These are phyloP conservation scores for Drechslera avenae DNA, from an alignment of 2,329 filamentous ascomycete genomes.

Conservation along the genomic window DNA sequence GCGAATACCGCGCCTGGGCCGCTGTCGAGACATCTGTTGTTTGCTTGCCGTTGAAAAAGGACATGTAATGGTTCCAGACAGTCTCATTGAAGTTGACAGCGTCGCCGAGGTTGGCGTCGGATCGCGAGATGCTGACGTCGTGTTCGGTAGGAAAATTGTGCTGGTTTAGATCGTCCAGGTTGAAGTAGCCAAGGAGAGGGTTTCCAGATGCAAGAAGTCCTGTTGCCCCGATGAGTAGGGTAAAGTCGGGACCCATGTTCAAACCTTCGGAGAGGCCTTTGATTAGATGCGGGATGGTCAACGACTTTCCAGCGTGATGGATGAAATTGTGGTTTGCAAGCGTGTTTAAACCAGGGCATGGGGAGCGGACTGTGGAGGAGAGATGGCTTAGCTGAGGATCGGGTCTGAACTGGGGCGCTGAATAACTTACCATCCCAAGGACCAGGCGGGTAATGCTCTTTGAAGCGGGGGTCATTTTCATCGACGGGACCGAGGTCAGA, in stretches of 20 bases:
- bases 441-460: conserved; percentile 13
- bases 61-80: conserved; percentile 21
- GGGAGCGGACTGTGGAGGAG: conserved; percentile 15
- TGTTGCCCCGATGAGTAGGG: conserved; percentile 14
- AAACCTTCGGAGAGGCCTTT: conserved; percentile 22
- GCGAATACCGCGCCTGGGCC: conserved; percentile 15
- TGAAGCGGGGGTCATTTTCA: conserved; percentile 20
- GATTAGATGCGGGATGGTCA: conserved; percentile 23
- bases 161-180: conserved; percentile 19
- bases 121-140: conserved; percentile 25
- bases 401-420: neutral
- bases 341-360: conserved; percentile 23
- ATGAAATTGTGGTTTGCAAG: conserved; percentile 30
- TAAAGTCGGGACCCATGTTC: conserved; percentile 27
- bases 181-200: conserved; percentile 22
- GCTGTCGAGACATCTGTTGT: conserved; percentile 19
- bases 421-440: conserved; percentile 15
- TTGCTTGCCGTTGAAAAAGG: conserved; percentile 16
- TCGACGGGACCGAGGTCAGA: conserved; percentile 15
- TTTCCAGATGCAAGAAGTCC: conserved; percentile 22
- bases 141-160: conserved; percentile 32
- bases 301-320: conserved; percentile 18
- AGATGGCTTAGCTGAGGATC: neutral
- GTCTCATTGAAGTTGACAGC: conserved; percentile 8
- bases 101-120: conserved; percentile 23